A percentile compares a stretch with the other conserved stretches of the same genome.
Evolutionary conservation across 768 basidiomycete genomes (phyloP).

Genomic region (Holtermannia corniformis): DNA sequence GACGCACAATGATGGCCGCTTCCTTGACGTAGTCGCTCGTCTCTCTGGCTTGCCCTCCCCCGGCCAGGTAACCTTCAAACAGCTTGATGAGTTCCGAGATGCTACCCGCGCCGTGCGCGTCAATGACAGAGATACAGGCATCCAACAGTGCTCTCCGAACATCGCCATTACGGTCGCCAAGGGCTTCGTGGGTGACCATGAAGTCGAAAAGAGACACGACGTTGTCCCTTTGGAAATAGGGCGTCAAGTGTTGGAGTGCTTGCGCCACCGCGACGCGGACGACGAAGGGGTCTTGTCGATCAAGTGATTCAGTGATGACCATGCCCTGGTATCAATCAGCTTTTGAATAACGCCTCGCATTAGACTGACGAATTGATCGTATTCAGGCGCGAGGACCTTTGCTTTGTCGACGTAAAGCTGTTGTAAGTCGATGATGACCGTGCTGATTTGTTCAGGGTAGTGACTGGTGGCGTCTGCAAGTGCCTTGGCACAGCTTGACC

Average conservation of each 20-base stretch:
- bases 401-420: slow-evolving; percentile 80
- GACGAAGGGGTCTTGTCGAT: slow-evolving; percentile 80
- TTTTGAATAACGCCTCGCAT: neutral
- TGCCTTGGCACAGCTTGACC: slow-evolving; percentile 59
- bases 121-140: slow-evolving; percentile 72
- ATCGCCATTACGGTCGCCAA: slow-evolving; percentile 72
- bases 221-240: slow-evolving; percentile 53
- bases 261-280: slow-evolving; percentile 64
- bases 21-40: slow-evolving; percentile 83
- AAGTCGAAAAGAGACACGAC: slow-evolving; percentile 71
- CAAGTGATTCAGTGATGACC: slow-evolving; percentile 78
- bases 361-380: slow-evolving; percentile 71
- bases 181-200: slow-evolving; percentile 70
- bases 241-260: slow-evolving; percentile 59
- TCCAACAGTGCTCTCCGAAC: slow-evolving; percentile 82
- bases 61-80: slow-evolving; percentile 67
- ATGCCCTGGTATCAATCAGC: slow-evolving; percentile 58
- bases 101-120: slow-evolving; percentile 63
- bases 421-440: slow-evolving; percentile 48
- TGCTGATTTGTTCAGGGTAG: slow-evolving; percentile 55
- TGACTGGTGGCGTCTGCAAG: slow-evolving; percentile 67
- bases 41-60: slow-evolving; percentile 54
- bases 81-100: slow-evolving; percentile 65
- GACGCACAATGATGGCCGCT: slow-evolving; percentile 65
- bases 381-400: slow-evolving; percentile 78